Conservation (phyloP, 2,329 filamentous ascomycete species). For the Nigrospora oryzae region DNA sequence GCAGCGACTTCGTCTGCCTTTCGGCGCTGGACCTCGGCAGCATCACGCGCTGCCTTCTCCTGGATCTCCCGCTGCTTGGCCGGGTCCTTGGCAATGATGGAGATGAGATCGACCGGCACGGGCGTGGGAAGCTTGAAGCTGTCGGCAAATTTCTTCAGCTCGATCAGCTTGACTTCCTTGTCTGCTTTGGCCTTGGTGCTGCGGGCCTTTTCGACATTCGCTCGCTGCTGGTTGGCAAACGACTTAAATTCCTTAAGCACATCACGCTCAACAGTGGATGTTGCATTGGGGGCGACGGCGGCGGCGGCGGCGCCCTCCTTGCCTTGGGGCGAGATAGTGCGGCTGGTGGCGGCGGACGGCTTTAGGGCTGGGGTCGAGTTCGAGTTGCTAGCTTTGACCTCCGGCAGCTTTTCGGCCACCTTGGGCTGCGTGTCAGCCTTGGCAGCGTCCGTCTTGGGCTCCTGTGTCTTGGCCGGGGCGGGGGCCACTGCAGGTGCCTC, state of each 20-base stretch:
- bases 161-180: conserved; percentile 86
- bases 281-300: conserved; percentile 39
- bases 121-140: conserved; percentile 93
- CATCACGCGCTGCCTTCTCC: conserved; percentile 73
- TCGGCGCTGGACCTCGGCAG: conserved; percentile 48
- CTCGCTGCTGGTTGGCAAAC: conserved; percentile 51
- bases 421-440: conserved; percentile 20
- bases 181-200: conserved; percentile 58
- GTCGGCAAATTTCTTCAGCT: conserved; percentile 88
- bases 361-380: conserved; percentile 14
- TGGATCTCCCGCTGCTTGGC: conserved; percentile 89
- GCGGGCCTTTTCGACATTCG: conserved; percentile 46
- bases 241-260: conserved; percentile 55
- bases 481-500: conserved; percentile 14
- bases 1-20: conserved; percentile 31
- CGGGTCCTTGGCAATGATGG: conserved; percentile 95
- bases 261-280: conserved; percentile 52
- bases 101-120: conserved; percentile 83
- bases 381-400: conserved; percentile 14
- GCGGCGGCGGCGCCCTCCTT: conserved; percentile 24
- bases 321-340: conserved; percentile 29
- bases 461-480: conserved; percentile 19
- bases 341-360: conserved; percentile 28
- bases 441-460: conserved; percentile 20
- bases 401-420: conserved; percentile 13